Evolutionary conservation across 192 early-diverging fungal genomes (phyloP), one percentile per base, ranked within the genome.

Genomic region (Coemansia sp.): DNA sequence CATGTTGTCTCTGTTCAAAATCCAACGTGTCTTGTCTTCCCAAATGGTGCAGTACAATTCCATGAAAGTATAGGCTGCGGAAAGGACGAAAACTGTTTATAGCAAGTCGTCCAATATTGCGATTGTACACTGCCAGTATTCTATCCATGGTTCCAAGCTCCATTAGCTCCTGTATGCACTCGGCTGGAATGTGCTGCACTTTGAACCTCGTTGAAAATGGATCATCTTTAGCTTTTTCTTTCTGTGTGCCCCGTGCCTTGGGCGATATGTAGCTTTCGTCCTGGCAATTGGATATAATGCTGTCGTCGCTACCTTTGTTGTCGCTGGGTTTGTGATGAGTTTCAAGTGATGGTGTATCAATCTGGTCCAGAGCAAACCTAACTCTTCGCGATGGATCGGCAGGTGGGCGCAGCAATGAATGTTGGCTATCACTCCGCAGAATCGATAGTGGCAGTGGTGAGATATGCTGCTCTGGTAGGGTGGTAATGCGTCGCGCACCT

Each of bases 71-170:
- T 57, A 71, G 56, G 42, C 66, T 75, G 42, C 73, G 68, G 9
- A 80, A 75, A 1, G 78, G 78, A 42, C 59, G 61, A 39, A 68
- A 80, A 25, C 59, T 68, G 54, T 71, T 58, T 3, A 80, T 68
- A 21, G 78, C 50, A 54, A 80, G 30, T 5, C 62, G 65, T 21
- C 78, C 78, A 2, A 80, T 24, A 21, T 75, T 63, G 42, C 72
- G 57, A 3, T 62, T 30, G 21, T 72, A 72, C 25, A 42, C 56
- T 2, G 62, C 19, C 25, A 74, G 50, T 22, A 75, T 22, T 9
- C 78, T 56, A 59, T 75, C 66, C 1, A 80, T 69, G 5, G 78
- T 54, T 25, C 78, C 78, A 29, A 72, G 51, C 33, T 64, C 72
- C 1, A 70, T 21, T 17, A 80, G 66, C 59, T 80, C 78, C 23